Base-by-base conservation (phyloP, 2,329 filamentous ascomycete species). In the Arthrocladium fulminans region DNA sequence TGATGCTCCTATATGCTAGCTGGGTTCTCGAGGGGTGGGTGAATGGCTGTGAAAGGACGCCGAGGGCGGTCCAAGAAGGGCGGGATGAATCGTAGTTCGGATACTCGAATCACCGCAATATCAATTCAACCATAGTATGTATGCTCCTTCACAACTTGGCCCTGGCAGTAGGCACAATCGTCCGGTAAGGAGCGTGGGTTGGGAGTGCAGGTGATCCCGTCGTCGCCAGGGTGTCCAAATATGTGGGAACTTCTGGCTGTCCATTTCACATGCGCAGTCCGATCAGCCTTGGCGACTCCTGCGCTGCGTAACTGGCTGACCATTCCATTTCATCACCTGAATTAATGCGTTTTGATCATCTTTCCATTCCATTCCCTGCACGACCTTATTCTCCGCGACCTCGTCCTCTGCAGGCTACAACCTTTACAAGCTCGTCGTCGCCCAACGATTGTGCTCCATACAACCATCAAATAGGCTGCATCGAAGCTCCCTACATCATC, bases 171-270 rank as follows among this genome's bases (percentile, higher is more conserved):
- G 7, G 27, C 7, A 12, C 17, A 45, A 17, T 10, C 6, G 12
- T 9, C 12, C 5, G n/a, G 29, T 32, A 45, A 45, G 15, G 42
- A 45, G 29, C 30, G 42, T 45, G 42, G 17, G 42, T 45, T 25
- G 42, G 17, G 19, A 17, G 30, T 7, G 29, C 3, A n/a, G 17
- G 13, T 25, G n/a, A 15, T 30, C 25, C n/a, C 19, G 41, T 44
- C 41, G 41, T 30, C 41, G 41, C 41, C 41, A 44, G 41, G 47
- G 47, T 49, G 47, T 49, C 29, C 47, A 49, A 34, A 49, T 22
- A 10, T 42, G 47, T 43, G 47, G 29, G 47, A 17, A 49, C 29
- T 30, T 39, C 42, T 40, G 45, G 45, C 45, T 29, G 45, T 15
- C 27, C 41, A 13, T 7, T 25, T 43, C 19, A 43, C 40, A 43